Evolutionary conservation across 768 basidiomycete species (phyloP).

Genomic region (Lyophyllum decastes): DNA sequence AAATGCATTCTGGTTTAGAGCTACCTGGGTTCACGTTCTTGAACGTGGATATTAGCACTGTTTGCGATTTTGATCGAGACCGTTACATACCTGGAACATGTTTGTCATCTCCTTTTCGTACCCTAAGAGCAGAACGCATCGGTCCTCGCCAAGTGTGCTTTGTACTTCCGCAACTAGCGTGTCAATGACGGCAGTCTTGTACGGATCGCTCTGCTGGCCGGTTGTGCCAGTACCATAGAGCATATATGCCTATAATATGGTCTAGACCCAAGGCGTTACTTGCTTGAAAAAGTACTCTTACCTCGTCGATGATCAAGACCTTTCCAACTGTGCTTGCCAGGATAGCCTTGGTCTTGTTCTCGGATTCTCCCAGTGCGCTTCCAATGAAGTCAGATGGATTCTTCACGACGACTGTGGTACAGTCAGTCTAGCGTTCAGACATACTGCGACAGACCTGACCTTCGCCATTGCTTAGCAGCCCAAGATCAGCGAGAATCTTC

Average conservation of each 20-base stretch:
- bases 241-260: constrained; percentile 58
- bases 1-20: neutral
- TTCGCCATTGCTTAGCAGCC: constrained; percentile 73
- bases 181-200: constrained; percentile 71
- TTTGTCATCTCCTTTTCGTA: constrained; percentile 69
- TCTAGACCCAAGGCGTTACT: neutral
- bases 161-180: constrained; percentile 77
- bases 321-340: constrained; percentile 61
- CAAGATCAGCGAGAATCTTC: constrained; percentile 58
- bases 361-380: constrained; percentile 55
- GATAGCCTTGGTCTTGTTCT: constrained; percentile 65
- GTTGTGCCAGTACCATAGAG: constrained; percentile 45
- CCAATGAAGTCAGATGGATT: constrained; percentile 76
- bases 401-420: constrained; percentile 56
- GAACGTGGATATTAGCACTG: neutral
- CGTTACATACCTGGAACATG: constrained; percentile 63
- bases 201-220: constrained; percentile 42
- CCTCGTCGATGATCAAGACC: constrained; percentile 74
- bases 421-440: neutral
- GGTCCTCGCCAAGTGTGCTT: constrained; percentile 66
- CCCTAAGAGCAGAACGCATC: constrained; percentile 65
- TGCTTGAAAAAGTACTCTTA: constrained; percentile 14
- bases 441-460: constrained; percentile 37
- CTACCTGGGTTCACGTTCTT: neutral
- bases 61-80: neutral